These are phyloP conservation scores for Claviceps pazoutovae DNA, from an alignment of 2,329 filamentous ascomycete species.

Conservation along the genomic window DNA sequence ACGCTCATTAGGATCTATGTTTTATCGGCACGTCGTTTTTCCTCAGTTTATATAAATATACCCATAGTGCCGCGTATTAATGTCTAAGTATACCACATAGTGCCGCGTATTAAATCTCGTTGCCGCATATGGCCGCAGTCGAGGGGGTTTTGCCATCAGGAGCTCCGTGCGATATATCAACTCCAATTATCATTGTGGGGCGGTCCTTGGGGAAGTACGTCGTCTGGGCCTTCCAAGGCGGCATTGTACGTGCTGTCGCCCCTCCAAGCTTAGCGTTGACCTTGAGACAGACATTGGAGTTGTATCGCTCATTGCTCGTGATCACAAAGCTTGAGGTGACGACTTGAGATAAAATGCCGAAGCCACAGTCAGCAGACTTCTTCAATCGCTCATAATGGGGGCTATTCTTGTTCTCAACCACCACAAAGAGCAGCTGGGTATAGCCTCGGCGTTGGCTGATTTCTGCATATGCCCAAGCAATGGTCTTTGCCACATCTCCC, in stretches of 20 bases:
- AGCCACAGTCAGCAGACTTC: slow-evolving; percentile 75
- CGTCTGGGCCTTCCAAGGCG: slow-evolving; percentile 18
- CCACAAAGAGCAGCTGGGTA: slow-evolving; percentile 68
- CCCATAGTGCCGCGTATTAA: too few relatives aligned
- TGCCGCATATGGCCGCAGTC: slow-evolving; percentile 51
- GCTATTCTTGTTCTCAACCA: slow-evolving; percentile 58
- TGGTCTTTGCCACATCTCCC: slow-evolving; percentile 36
- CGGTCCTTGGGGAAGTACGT: slow-evolving; percentile 29
- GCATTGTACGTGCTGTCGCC: slow-evolving; percentile 41
- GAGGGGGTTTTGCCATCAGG: slow-evolving; percentile 56
- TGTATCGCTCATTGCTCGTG: slow-evolving; percentile 65
- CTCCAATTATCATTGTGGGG: slow-evolving; percentile 70
- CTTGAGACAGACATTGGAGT: slow-evolving; percentile 92
- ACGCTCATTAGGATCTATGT: too few relatives aligned
- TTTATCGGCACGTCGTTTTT: too few relatives aligned
- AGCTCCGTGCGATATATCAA: slow-evolving; percentile 76
- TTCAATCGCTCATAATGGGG: slow-evolving; percentile 75
- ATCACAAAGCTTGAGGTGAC: slow-evolving; percentile 56
- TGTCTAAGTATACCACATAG: too few relatives aligned
- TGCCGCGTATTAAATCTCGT: slow-evolving; percentile 13
- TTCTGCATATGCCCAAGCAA: slow-evolving; percentile 28
- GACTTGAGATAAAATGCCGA: slow-evolving; percentile 71
- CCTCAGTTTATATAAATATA: too few relatives aligned
- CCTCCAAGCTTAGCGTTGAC: slow-evolving; percentile 93
- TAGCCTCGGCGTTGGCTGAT: slow-evolving; percentile 42